phyloP scores from a whole-genome alignment of 768 basidiomycete genomes.

The Podaxis sp. region DNA sequence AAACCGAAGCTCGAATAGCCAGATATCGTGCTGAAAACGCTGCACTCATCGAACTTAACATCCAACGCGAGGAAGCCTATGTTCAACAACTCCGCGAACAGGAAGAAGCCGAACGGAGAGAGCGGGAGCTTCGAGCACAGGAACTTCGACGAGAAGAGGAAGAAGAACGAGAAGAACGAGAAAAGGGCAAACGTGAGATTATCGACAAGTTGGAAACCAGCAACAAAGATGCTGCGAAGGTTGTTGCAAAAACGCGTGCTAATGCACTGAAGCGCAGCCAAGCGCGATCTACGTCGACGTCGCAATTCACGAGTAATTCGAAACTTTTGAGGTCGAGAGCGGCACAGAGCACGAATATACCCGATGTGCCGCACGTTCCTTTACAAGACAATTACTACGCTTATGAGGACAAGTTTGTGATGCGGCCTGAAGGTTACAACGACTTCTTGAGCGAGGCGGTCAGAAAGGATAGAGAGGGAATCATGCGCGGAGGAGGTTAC shows the following conservation, averaged over 20 bases:
- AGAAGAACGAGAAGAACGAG: conserved; percentile 73
- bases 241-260: conserved; percentile 68
- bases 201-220: conserved; percentile 83
- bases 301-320: conserved; percentile 45
- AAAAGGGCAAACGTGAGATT: conserved; percentile 69
- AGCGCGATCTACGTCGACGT: conserved; percentile 50
- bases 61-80: conserved; percentile 79
- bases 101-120: conserved; percentile 75
- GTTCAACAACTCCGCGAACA: conserved; percentile 70
- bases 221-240: conserved; percentile 64
- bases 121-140: conserved; percentile 67
- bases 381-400: conserved; percentile 75
- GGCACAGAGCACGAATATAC: conserved; percentile 62
- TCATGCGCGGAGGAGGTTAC: conserved; percentile 85
- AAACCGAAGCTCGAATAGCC: conserved; percentile 83
- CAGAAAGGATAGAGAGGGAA: conserved; percentile 70
- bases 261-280: conserved; percentile 62
- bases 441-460: conserved; percentile 78
- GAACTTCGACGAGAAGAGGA: conserved; percentile 70
- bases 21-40: conserved; percentile 81
- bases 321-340: conserved; percentile 61
- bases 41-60: conserved; percentile 78
- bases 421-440: conserved; percentile 58
- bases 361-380: conserved; percentile 80
- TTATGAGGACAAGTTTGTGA: conserved; percentile 65